phyloP scores from a whole-genome alignment of 1,139 yeast genomes.

The Hemisphaericaspora lyxosophila region DNA sequence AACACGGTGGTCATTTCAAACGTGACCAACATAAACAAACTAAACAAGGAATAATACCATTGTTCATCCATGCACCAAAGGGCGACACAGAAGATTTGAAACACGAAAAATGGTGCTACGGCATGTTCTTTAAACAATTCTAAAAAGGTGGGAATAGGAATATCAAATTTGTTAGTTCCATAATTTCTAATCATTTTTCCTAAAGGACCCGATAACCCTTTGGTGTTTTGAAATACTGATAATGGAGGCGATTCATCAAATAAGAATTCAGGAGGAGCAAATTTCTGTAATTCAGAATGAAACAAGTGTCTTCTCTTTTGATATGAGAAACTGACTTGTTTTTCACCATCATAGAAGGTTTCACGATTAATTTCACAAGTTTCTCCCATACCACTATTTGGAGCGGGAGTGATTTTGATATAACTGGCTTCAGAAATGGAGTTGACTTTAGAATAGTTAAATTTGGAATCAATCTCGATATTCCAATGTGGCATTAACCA shows the following conservation, averaged over 20 bases:
- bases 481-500: conserved; percentile 98
- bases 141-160: conserved; percentile 87
- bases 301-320: conserved; percentile 91
- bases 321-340: conserved; percentile 72
- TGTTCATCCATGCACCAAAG: conserved; percentile 96
- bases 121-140: conserved; percentile 97
- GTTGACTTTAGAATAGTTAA: conserved; percentile 61
- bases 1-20: conserved; percentile 94
- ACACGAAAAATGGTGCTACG: conserved; percentile 96
- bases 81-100: conserved; percentile 93
- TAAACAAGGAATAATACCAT: conserved; percentile 93
- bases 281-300: conserved; percentile 51
- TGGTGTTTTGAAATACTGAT: conserved; percentile 55
- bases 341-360: conserved; percentile 55
- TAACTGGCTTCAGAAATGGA: conserved; percentile 63
- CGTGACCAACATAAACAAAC: conserved; percentile 86
- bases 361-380: conserved; percentile 67
- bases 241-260: conserved; percentile 67
- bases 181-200: conserved; percentile 58
- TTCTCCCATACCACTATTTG: conserved; percentile 84
- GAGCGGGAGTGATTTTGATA: conserved; percentile 76
- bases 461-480: conserved; percentile 64
- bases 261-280: conserved; percentile 78
- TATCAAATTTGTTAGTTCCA: conserved; percentile 87
- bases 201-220: conserved; percentile 65